Conservation (phyloP, 2,329 filamentous ascomycete species). For the Hortaea sp. region DNA sequence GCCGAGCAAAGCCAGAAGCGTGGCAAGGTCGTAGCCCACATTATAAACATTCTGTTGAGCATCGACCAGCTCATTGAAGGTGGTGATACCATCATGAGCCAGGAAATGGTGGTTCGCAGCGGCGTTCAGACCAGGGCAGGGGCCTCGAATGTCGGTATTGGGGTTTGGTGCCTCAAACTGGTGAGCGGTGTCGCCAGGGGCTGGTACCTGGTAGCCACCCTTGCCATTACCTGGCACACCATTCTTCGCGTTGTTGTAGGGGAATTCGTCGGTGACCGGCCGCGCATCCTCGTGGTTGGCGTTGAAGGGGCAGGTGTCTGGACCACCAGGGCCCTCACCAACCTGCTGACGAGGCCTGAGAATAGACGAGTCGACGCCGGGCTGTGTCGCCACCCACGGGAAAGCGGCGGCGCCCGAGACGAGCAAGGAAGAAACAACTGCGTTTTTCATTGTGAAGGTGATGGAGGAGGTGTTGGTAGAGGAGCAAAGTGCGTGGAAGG, state of each 20-base stretch:
- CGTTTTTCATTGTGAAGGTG: slow-evolving; percentile 15
- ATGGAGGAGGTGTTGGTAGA: neutral
- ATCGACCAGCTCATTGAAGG: slow-evolving; percentile 35
- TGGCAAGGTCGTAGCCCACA: slow-evolving; percentile 33
- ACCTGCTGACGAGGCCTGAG: slow-evolving; percentile 23
- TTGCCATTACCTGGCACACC: slow-evolving; percentile 31
- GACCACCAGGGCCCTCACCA: slow-evolving; percentile 16
- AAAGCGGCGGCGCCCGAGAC: slow-evolving; percentile 24
- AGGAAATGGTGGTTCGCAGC: slow-evolving; percentile 37
- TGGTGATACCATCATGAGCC: slow-evolving; percentile 33
- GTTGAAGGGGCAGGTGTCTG: slow-evolving; percentile 31
- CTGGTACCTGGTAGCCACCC: slow-evolving; percentile 37
- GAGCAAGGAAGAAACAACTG: slow-evolving; percentile 14
- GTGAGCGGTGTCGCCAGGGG: slow-evolving; percentile 29
- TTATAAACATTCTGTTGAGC: slow-evolving; percentile 39
- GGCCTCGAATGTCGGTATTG: slow-evolving; percentile 30
- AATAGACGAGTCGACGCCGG: slow-evolving; percentile 28
- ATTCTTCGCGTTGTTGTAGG: slow-evolving; percentile 36
- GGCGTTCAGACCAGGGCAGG: slow-evolving; percentile 34
- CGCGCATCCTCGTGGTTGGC: slow-evolving; percentile 28
- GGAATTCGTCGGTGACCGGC: slow-evolving; percentile 25
- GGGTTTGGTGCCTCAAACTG: slow-evolving; percentile 27
- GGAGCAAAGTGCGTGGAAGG: too few species aligned
- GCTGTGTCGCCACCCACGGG: slow-evolving; percentile 28
- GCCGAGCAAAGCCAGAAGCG: slow-evolving; percentile 30